Percentiles rank a stretch among this genome's conserved stretches.
phyloP scores from a whole-genome alignment of 495 filamentous ascomycete species.

The Aspergillus conjunctus region DNA sequence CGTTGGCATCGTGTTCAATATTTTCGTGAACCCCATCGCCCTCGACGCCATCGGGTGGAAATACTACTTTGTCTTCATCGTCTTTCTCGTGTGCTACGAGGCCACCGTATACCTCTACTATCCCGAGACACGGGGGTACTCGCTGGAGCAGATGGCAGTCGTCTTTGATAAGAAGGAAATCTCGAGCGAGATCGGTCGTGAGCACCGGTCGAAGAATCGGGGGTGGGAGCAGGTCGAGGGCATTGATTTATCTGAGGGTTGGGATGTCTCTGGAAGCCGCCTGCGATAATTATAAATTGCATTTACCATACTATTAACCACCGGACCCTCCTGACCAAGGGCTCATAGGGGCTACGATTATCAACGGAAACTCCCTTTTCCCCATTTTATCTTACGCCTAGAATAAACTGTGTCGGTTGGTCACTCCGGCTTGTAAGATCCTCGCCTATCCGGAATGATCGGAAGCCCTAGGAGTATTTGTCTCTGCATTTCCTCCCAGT shows the following conservation, averaged over 20 bases:
- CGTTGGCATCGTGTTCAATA: constrained; percentile 55
- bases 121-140: constrained; percentile 66
- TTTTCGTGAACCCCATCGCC: constrained; percentile 60
- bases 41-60: constrained; percentile 59
- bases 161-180: constrained; percentile 51
- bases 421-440: too few relatives aligned
- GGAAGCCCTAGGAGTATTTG: too few relatives aligned
- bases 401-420: too few relatives aligned
- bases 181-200: not conserved
- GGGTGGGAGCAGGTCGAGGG: not conserved
- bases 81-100: constrained; percentile 56
- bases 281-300: too few relatives aligned
- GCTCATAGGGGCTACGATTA: too few relatives aligned
- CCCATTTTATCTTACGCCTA: too few relatives aligned
- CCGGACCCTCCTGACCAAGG: too few relatives aligned
- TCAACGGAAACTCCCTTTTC: too few relatives aligned
- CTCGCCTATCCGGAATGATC: too few relatives aligned
- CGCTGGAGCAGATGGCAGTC: constrained; percentile 64
- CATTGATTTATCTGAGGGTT: not conserved
- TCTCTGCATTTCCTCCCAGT: too few relatives aligned
- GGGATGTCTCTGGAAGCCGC: too few relatives aligned
- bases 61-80: constrained; percentile 63
- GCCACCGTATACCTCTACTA: constrained; percentile 65
- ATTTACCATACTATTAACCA: too few relatives aligned
- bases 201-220: not conserved